Base-by-base conservation (phyloP, 2,329 filamentous ascomycete genomes). In the Eutypella sp. region DNA sequence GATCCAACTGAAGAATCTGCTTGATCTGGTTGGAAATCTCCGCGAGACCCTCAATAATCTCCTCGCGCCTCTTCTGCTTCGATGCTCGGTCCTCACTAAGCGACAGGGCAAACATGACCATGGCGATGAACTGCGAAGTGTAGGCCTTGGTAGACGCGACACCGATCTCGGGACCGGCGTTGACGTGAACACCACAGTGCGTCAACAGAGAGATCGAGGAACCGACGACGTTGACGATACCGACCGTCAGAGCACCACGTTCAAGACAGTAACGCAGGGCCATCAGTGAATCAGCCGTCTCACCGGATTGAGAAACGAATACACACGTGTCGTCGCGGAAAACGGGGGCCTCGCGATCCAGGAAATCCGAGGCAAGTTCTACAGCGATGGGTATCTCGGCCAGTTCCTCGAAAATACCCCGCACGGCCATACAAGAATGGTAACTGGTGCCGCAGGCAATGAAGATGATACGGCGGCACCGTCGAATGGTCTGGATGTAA, bases 291-390 rank as follows among this genome's bases (percentile, higher is more conserved):
- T 99, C 93, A 40, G 93, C 93, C 48, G 93, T 99, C 79, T 99
- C 93, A 62, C 93, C 93, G 50, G 93, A 99, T 72, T 99, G 93
- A 8, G 93, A 99, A 55, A 99, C 93, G 66, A 99, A 99, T 49
- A 99, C 89, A 68, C 92, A 97, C 16, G 93, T 99, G 71, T 99
- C 92, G 68, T 99, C 93, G 73, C 93, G 88, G 90, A 99, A 99
- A 53, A 99, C 92, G 23, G 93, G 93, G 9, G 93, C 93, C 69
- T 96, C 81, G 68, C 93, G 84, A 68, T 99, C 93, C 48, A 99
- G 81, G 81, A 99, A 99, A 71, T 99, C 93, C 37, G 93, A 99
- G 40, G 93, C 93, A 64, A 99, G 75, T 73, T 99, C 93, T 41
- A 99, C 93, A 5, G 92, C 81, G 62, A 99, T 99, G 25, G 93